A percentile compares a stretch with the other conserved stretches of the same genome.
phyloP scores from a whole-genome alignment of 2,329 filamentous ascomycete genomes.

The Helotiales sp. region DNA sequence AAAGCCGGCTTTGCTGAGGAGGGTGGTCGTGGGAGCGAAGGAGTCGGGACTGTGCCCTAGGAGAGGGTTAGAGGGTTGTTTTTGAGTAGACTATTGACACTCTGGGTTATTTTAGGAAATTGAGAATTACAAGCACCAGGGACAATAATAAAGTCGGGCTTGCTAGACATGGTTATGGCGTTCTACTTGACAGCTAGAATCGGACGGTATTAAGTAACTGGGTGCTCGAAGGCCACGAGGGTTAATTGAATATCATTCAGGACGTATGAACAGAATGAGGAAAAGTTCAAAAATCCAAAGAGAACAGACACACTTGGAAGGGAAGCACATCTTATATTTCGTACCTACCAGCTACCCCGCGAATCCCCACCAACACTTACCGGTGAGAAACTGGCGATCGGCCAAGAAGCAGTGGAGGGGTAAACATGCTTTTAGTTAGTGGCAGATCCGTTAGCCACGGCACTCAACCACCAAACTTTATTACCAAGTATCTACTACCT shows the following conservation, averaged over 20 bases:
- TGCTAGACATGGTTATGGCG: slow-evolving; percentile 22
- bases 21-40: slow-evolving; percentile 30
- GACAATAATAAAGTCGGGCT: slow-evolving; percentile 37
- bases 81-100: not conserved
- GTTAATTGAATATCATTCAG: not conserved
- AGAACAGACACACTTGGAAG: not conserved
- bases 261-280: not conserved
- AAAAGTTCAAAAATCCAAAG: not conserved
- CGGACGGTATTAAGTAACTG: not conserved
- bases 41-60: slow-evolving; percentile 21
- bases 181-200: not conserved
- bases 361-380: not conserved
- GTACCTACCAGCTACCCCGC: not conserved
- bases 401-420: not conserved
- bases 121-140: slow-evolving; percentile 35
- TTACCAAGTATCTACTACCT: no score
- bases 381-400: not conserved
- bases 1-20: slow-evolving; percentile 33
- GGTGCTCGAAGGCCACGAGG: not conserved
- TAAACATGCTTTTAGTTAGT: not conserved
- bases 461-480: not conserved
- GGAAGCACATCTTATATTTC: not conserved
- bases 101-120: no score
- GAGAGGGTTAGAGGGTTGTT: not conserved
- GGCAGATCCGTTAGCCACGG: not conserved